These are phyloP conservation scores for Oryza glaberrima DNA, from an alignment of 176 grass and related monocot genomes.

Conservation along the genomic window DNA sequence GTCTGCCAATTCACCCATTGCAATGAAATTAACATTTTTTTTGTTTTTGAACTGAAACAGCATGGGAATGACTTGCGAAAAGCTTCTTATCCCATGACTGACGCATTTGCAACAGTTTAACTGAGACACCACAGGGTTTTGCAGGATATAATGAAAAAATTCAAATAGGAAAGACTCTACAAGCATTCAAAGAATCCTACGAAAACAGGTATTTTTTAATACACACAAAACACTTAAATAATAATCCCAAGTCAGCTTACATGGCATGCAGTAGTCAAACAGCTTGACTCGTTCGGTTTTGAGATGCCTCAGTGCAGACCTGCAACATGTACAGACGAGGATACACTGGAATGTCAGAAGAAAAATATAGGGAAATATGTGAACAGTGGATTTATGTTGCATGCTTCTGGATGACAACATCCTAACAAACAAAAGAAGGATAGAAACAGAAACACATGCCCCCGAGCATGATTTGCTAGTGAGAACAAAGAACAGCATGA, in stretches of 20 bases:
- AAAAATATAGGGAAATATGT: no score
- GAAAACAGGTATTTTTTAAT: slow-evolving; percentile 23
- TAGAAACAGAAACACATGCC: slow-evolving; percentile 8
- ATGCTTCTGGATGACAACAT: background rate
- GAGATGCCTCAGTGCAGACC: slow-evolving; percentile 78
- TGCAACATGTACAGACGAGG: slow-evolving; percentile 35
- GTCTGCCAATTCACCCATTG: background rate
- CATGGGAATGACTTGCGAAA: background rate
- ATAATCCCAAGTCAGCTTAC: slow-evolving; percentile 57
- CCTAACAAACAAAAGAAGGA: background rate
- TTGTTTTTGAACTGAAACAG: background rate
- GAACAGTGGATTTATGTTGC: background rate
- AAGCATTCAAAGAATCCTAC: slow-evolving; percentile 2
- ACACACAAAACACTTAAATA: slow-evolving; percentile 21
- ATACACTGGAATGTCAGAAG: no score
- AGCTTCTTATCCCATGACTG: background rate
- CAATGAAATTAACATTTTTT: slow-evolving; percentile 14
- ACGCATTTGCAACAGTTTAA: slow-evolving; percentile 28
- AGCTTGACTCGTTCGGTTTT: slow-evolving; percentile 80
- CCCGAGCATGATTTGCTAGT: slow-evolving; percentile 3
- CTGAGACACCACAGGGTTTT: background rate
- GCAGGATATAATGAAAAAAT: slow-evolving; percentile 18
- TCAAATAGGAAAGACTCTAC: background rate
- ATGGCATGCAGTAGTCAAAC: slow-evolving; percentile 94
- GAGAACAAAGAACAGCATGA: slow-evolving; percentile 8